Evolutionary conservation across 108 stramenopile species (phyloP).

Genomic region (Skeletonema grethae): DNA sequence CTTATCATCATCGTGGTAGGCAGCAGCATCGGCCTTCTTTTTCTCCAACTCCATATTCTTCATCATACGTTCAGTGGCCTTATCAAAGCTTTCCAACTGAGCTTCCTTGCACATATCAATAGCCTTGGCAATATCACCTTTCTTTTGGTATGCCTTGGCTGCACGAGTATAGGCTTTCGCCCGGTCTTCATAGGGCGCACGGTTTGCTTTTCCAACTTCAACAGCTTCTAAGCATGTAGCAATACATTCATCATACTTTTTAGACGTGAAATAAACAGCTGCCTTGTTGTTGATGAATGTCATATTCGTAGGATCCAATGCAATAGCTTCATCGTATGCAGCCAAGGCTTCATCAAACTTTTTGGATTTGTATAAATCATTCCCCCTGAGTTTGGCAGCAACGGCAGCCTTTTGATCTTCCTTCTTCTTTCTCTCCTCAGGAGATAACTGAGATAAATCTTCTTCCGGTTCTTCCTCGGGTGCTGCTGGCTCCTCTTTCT

Average conservation of each 20-base stretch:
- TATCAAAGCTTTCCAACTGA: conserved; percentile 85
- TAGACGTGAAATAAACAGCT: conserved; percentile 93
- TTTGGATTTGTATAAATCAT: conserved; percentile 92
- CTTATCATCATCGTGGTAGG: conserved; percentile 95
- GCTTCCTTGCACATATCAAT: conserved; percentile 89
- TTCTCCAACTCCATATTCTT: conserved; percentile 95
- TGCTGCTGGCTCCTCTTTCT: conserved; percentile 38
- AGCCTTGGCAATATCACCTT: conserved; percentile 87
- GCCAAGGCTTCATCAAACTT: conserved; percentile 95
- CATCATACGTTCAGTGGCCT: conserved; percentile 91
- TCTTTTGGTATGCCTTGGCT: conserved; percentile 94
- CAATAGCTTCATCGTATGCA: conserved; percentile 97
- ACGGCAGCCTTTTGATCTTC: conserved; percentile 78
- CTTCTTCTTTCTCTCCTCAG: conserved; percentile 84
- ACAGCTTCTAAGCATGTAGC: conserved; percentile 87
- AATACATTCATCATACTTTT: conserved; percentile 91
- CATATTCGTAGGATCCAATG: conserved; percentile 96
- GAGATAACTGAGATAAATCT: conserved; percentile 72
- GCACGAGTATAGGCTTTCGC: conserved; percentile 93
- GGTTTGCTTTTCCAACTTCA: conserved; percentile 87
- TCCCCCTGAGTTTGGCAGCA: conserved; percentile 90
- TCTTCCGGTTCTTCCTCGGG: conserved; percentile 63
- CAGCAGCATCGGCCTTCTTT: conserved; percentile 85
- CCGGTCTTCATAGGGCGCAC: conserved; percentile 91
- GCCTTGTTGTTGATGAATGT: conserved; percentile 95